Evolutionary conservation across 345 rosid genomes (phyloP).

Genomic region (Brassica incana): DNA sequence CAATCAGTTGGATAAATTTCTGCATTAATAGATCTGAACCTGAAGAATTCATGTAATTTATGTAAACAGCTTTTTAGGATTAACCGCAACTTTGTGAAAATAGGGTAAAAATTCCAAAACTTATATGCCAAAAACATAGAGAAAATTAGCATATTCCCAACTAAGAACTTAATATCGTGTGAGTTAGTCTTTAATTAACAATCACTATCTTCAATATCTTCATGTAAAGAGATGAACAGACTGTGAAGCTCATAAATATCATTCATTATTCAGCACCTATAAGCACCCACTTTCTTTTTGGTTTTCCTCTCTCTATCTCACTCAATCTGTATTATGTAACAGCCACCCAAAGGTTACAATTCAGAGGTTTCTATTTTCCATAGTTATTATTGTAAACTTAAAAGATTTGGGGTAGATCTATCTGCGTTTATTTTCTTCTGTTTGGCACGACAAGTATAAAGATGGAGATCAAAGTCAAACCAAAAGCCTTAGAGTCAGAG

Average conservation of each 20-base stretch:
- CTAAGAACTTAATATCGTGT: neutral
- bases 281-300: conserved; percentile 17
- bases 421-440: conserved; percentile 18
- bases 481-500: conserved; percentile 20
- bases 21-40: neutral
- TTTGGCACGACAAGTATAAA: conserved; percentile 29
- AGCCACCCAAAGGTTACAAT: conserved; percentile 19
- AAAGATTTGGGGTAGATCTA: conserved; percentile 4
- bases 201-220: neutral
- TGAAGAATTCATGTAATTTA: neutral
- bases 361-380: conserved; percentile 24
- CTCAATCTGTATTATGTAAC: conserved; percentile 14
- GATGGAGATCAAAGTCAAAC: conserved; percentile 33
- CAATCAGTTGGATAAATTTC: neutral
- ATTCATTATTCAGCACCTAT: conserved; percentile 32
- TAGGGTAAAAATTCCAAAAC: neutral
- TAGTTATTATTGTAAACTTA: neutral
- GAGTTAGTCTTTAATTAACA: neutral
- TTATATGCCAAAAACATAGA: neutral
- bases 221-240: conserved; percentile 14
- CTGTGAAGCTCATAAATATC: conserved; percentile 17
- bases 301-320: neutral
- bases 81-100: neutral
- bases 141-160: neutral
- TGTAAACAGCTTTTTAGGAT: neutral